Evolutionary conservation across 192 early-diverging fungal species (phyloP).

Genomic region (Physocladia obscura): DNA sequence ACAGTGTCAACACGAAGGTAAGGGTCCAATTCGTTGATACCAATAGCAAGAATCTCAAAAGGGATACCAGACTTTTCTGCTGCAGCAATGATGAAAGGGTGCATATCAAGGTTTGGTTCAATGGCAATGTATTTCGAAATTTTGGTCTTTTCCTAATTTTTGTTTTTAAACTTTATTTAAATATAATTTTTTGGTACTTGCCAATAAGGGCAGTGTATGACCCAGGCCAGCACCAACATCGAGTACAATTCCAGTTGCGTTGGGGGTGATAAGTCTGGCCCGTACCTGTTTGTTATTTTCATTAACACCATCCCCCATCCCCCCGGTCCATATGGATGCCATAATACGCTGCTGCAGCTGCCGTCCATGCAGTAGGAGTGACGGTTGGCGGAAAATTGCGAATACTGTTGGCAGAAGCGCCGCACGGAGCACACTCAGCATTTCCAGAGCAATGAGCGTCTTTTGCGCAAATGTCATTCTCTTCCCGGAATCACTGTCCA

Average conservation of each 20-base stretch:
- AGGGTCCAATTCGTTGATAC: background rate
- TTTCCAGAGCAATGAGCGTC: background rate
- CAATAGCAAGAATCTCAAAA: background rate
- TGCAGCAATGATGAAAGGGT: background rate
- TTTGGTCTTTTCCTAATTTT: background rate
- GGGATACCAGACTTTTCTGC: background rate
- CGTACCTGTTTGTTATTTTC: background rate
- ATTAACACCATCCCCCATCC: constrained; percentile 16
- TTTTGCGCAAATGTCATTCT: background rate
- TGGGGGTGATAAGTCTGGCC: constrained; percentile 3
- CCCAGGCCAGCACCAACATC: constrained; percentile 20
- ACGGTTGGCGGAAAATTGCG: background rate
- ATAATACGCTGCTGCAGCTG: background rate
- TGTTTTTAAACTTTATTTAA: too few species aligned
- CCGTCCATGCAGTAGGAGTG: background rate
- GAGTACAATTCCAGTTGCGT: constrained; percentile 7
- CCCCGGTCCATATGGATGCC: constrained; percentile 17
- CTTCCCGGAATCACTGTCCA: background rate
- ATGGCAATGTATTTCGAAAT: constrained; percentile 13
- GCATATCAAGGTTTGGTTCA: constrained; percentile 12
- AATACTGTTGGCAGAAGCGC: background rate
- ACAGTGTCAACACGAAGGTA: background rate
- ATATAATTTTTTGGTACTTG: too few species aligned
- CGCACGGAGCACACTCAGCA: background rate
- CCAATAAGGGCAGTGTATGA: constrained; percentile 4